Evolutionary conservation across 169 alveolate genomes (phyloP).

Genomic region (Babesia sp.): DNA sequence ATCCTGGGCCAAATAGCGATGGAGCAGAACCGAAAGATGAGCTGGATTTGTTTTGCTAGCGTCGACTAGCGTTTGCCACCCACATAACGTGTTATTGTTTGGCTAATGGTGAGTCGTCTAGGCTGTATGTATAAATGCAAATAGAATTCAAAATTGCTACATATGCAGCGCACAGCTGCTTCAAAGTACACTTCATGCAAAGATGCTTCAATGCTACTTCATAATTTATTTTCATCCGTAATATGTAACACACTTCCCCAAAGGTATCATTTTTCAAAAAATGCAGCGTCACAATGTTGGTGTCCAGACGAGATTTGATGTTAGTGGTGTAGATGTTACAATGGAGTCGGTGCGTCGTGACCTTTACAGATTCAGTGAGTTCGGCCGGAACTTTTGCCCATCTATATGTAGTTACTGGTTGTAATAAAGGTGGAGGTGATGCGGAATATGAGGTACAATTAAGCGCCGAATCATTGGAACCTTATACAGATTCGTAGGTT

Average conservation of each 20-base stretch:
- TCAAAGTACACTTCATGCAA: background rate
- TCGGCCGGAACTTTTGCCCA: background rate
- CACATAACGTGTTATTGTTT: background rate
- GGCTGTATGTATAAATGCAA: background rate
- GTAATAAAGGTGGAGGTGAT: background rate
- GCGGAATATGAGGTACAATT: background rate
- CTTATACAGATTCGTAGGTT: background rate
- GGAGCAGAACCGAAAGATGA: slow-evolving; percentile 22
- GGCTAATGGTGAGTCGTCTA: background rate
- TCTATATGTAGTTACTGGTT: background rate
- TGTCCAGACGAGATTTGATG: slow-evolving; percentile 15
- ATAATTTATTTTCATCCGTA: no score
- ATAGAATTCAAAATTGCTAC: background rate
- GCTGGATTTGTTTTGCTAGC: slow-evolving; percentile 29
- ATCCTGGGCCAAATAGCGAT: background rate
- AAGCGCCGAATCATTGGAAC: background rate
- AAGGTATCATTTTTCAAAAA: background rate
- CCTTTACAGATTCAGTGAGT: slow-evolving; percentile 15
- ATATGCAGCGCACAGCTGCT: background rate
- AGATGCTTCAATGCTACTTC: no score
- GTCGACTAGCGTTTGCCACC: no score
- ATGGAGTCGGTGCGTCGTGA: background rate
- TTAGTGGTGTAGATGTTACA: background rate
- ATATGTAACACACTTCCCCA: background rate
- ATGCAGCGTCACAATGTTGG: slow-evolving; percentile 12